phyloP scores from a whole-genome alignment of 1,284 basidiomycete species.

The Irpex sp. region DNA sequence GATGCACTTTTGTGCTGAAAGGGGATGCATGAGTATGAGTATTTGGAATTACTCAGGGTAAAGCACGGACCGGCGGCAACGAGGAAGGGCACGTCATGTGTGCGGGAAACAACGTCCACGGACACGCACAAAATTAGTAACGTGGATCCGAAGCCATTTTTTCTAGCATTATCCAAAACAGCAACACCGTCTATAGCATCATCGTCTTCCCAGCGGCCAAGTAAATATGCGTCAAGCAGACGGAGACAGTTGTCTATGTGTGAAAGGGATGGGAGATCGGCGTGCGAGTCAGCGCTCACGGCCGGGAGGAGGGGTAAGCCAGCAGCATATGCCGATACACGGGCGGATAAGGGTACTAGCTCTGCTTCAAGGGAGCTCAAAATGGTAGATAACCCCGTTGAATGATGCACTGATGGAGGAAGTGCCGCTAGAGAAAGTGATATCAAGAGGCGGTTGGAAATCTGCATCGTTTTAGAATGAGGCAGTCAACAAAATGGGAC shows the following conservation, averaged over 20 bases:
- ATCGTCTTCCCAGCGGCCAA: slow-evolving; percentile 46
- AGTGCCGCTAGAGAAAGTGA: slow-evolving; percentile 39
- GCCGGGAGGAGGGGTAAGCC: slow-evolving; percentile 39
- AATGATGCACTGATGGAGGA: slow-evolving; percentile 34
- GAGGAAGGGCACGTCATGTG: slow-evolving; percentile 17
- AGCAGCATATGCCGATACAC: slow-evolving; percentile 37
- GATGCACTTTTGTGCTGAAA: slow-evolving; percentile 42
- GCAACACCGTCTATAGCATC: slow-evolving; percentile 10
- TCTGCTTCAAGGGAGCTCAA: slow-evolving; percentile 33
- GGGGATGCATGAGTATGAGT: slow-evolving; percentile 8
- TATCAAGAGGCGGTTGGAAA: slow-evolving; percentile 53
- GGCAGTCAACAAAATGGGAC: slow-evolving; percentile 11
- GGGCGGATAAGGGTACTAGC: slow-evolving; percentile 34
- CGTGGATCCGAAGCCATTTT: slow-evolving; percentile 31
- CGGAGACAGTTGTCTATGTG: slow-evolving; percentile 54
- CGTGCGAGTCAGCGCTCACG: slow-evolving; percentile 15
- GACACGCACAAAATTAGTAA: slow-evolving; percentile 46
- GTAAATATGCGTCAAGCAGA: slow-evolving; percentile 58
- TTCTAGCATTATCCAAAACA: slow-evolving; percentile 16
- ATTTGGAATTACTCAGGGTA: background rate
- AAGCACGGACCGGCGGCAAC: background rate
- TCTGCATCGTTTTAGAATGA: slow-evolving; percentile 30
- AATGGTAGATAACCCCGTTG: slow-evolving; percentile 29
- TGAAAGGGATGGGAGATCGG: slow-evolving; percentile 35
- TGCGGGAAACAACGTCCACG: slow-evolving; percentile 30